Conservation (phyloP, 1,284 basidiomycete genomes). For the Trichosporon coremiiforme region DNA sequence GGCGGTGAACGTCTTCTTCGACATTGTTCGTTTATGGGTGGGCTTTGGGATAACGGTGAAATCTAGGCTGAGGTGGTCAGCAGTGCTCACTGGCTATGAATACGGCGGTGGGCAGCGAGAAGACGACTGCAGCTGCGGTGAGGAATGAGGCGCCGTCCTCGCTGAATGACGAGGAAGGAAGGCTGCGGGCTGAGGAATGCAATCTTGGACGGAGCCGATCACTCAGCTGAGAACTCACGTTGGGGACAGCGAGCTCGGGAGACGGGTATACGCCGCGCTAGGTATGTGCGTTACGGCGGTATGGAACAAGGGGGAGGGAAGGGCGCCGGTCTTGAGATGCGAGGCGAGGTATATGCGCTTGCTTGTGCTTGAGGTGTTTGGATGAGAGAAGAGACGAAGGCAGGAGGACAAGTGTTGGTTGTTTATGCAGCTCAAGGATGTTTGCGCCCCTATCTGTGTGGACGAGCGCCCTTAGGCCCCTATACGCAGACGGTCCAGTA, state of each 20-base stretch:
- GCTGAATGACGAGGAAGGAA: neutral
- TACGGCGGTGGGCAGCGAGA: too few species aligned
- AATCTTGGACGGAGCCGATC: neutral
- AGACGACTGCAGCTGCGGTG: neutral
- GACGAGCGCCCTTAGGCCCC: neutral
- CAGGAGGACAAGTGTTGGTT: neutral
- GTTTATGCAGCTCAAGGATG: constrained; percentile 1
- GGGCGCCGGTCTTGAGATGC: neutral
- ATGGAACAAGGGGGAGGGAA: neutral
- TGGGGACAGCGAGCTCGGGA: neutral
- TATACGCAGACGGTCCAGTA: neutral
- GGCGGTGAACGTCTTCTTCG: constrained; percentile 51
- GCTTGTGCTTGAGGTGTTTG: neutral
- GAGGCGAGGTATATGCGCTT: neutral
- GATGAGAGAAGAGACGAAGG: neutral
- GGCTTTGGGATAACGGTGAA: neutral
- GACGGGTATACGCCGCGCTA: constrained; percentile 3
- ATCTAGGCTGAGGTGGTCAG: neutral
- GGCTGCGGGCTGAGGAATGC: constrained; percentile 1
- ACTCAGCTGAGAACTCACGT: neutral
- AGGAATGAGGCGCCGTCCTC: neutral
- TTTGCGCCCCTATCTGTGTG: neutral
- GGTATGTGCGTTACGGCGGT: constrained; percentile 2
- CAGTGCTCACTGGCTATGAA: neutral
- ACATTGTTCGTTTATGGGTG: constrained; percentile 39